Conservation (phyloP, 116 monocot species). For the Thalassia testudinum region DNA sequence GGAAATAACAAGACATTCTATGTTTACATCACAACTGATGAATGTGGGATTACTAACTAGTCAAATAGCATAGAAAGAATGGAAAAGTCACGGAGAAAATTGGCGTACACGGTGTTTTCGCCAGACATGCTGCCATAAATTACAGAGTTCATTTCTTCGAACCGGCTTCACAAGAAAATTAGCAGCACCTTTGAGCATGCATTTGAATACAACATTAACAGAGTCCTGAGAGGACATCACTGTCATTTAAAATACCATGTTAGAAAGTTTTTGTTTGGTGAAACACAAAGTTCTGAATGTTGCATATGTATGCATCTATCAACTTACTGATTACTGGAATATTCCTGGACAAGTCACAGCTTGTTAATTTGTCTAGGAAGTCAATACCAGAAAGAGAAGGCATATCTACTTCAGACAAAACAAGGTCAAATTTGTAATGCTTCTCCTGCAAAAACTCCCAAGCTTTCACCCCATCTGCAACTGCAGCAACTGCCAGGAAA, state of each 20-base stretch:
- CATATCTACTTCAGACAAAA: conserved; percentile 73
- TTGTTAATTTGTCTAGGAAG: conserved; percentile 45
- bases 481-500: conserved; percentile 39
- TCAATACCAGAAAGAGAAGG: conserved; percentile 67
- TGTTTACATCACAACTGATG: neutral
- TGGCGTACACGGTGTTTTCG: conserved; percentile 63
- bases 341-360: conserved; percentile 45
- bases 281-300: neutral
- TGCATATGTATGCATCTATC: neutral
- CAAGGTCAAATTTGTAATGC: conserved; percentile 52
- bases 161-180: conserved; percentile 92
- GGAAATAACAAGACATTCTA: neutral
- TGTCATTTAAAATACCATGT: conserved; percentile 9
- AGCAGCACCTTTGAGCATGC: conserved; percentile 88
- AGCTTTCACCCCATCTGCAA: conserved; percentile 80
- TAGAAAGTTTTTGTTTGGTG: neutral
- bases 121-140: conserved; percentile 98
- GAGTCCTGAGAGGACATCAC: conserved; percentile 96
- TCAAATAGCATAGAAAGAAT: conserved; percentile 1
- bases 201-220: conserved; percentile 58
- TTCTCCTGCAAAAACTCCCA: conserved; percentile 72
- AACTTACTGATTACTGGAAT: conserved; percentile 83
- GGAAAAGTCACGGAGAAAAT: neutral
- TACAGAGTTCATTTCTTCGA: conserved; percentile 77
- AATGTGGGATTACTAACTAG: no score